These are phyloP conservation scores for Chrysanthemum lavandulifolium DNA, from an alignment of 129 eudicot species.

Conservation along the genomic window DNA sequence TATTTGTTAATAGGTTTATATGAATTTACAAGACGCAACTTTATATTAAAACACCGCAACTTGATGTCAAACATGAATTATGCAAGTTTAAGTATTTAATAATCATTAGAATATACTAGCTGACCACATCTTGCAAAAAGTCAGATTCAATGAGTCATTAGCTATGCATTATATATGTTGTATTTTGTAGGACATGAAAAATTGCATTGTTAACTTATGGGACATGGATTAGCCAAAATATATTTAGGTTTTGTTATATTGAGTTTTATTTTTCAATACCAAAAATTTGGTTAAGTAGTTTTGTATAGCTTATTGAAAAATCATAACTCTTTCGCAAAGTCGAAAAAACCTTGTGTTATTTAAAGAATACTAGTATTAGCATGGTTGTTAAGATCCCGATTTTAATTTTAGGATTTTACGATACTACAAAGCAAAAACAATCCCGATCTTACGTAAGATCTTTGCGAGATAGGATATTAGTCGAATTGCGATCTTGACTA, in stretches of 20 bases:
- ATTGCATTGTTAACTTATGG: background rate
- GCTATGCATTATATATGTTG: slow-evolving; percentile 21
- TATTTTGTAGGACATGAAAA: background rate
- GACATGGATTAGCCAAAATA: background rate
- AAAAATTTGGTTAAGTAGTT: too few relatives aligned
- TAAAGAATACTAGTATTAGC: too few relatives aligned
- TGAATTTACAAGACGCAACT: slow-evolving; percentile 13
- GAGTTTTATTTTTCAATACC: too few relatives aligned
- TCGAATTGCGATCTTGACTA: too few relatives aligned
- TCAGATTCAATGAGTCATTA: slow-evolving; percentile 29
- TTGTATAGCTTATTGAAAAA: too few relatives aligned
- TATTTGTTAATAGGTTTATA: background rate
- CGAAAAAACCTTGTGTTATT: too few relatives aligned
- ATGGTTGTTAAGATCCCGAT: too few relatives aligned
- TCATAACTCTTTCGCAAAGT: too few relatives aligned
- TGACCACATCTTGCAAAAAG: slow-evolving; percentile 20
- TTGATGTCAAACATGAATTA: slow-evolving; percentile 31
- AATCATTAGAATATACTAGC: slow-evolving; percentile 23
- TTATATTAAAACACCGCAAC: slow-evolving; percentile 32
- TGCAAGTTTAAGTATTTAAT: slow-evolving; percentile 28
- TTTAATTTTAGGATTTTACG: too few relatives aligned
- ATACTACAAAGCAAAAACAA: too few relatives aligned
- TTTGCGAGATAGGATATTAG: too few relatives aligned
- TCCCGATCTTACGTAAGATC: too few relatives aligned
- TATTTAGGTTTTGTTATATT: background rate